These are phyloP conservation scores for Taphrina pruni DNA, from an alignment of 1,139 yeast species.

Conservation along the genomic window DNA sequence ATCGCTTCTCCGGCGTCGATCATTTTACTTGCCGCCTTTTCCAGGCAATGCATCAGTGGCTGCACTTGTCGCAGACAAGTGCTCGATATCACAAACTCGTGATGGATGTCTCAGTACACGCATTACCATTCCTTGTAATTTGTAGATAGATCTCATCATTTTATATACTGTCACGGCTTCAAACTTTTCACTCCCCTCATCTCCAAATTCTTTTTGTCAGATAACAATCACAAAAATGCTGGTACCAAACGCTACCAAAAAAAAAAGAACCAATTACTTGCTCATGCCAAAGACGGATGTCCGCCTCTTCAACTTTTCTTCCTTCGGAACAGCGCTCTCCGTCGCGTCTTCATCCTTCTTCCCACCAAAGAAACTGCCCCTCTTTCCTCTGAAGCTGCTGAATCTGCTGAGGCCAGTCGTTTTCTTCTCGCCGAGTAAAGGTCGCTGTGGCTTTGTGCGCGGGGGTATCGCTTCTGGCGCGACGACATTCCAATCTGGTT, in stretches of 20 bases:
- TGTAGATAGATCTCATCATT: neutral
- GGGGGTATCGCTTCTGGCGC: constrained; percentile 10
- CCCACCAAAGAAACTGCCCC: constrained; percentile 28
- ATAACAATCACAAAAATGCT: neutral
- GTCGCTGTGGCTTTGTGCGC: constrained; percentile 20
- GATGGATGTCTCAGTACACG: too few relatives aligned
- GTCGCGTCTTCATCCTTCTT: constrained; percentile 29
- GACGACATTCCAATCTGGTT: constrained; percentile 28
- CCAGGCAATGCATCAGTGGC: too few relatives aligned
- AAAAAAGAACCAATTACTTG: neutral
- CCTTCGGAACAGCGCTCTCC: constrained; percentile 12
- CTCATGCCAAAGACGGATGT: constrained; percentile 28
- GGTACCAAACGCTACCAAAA: neutral
- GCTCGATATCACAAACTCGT: too few relatives aligned
- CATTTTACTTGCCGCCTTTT: too few relatives aligned
- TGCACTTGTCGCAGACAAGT: too few relatives aligned
- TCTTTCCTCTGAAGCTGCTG: constrained; percentile 39
- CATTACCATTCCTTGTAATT: neutral
- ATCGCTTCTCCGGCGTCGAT: too few relatives aligned
- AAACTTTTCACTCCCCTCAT: too few relatives aligned
- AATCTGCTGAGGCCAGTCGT: constrained; percentile 29
- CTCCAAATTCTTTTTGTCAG: too few relatives aligned
- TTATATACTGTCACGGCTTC: too few relatives aligned
- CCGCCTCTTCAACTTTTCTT: constrained; percentile 30
- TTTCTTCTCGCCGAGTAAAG: constrained; percentile 31